Conservation (phyloP, 192 early-diverging fungal species). For the Rhizophagus prolifer region DNA sequence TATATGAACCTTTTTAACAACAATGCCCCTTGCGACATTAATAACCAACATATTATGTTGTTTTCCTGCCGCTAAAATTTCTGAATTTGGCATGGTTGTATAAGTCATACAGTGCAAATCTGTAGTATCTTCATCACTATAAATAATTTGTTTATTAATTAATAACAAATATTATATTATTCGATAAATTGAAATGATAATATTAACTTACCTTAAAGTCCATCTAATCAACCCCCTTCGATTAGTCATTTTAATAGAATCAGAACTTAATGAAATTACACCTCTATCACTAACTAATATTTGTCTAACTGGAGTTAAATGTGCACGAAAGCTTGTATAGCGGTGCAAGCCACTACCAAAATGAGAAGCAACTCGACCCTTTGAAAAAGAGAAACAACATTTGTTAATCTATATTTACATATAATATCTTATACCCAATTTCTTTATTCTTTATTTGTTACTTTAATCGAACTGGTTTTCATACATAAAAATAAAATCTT, state of each 20-base stretch:
- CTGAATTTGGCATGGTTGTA: constrained; percentile 51
- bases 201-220: constrained; percentile 51
- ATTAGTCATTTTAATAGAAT: constrained; percentile 62
- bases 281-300: constrained; percentile 59
- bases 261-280: constrained; percentile 64
- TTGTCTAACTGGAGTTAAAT: constrained; percentile 64
- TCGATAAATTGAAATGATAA: not conserved
- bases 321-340: constrained; percentile 71
- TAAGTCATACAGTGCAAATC: constrained; percentile 59
- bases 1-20: constrained; percentile 44
- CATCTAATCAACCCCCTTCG: constrained; percentile 53
- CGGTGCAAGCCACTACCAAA: constrained; percentile 56
- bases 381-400: constrained; percentile 17
- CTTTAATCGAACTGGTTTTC: no score
- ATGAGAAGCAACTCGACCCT: constrained; percentile 75
- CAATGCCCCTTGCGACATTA: constrained; percentile 44
- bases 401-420: not conserved
- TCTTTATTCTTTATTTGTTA: no score
- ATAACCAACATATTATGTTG: constrained; percentile 55
- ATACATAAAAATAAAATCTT: no score
- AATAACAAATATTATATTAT: not conserved
- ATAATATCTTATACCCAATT: no score
- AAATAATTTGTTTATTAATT: not conserved
- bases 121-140: constrained; percentile 48
- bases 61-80: constrained; percentile 58